phyloP scores from a whole-genome alignment of 306 rosid species.

The Sicyos baderoa region DNA sequence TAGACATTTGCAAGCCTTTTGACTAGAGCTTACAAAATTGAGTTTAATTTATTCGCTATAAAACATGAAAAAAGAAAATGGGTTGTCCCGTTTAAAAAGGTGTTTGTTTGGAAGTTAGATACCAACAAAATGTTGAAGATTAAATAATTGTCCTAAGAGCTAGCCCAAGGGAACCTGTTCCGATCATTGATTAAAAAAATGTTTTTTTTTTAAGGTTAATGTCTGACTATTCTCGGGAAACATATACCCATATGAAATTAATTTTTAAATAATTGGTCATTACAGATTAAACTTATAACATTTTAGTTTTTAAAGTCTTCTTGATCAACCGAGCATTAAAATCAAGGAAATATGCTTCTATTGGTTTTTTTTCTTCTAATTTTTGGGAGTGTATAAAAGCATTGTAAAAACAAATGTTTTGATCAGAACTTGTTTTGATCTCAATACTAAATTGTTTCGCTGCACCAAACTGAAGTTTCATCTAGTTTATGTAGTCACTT shows the following conservation, averaged over 20 bases:
- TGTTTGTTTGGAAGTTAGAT: neutral
- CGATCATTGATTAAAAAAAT: too few species aligned
- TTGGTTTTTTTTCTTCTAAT: neutral
- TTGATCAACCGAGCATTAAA: neutral
- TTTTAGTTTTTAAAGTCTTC: too few species aligned
- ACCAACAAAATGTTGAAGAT: neutral
- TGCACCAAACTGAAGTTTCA: neutral
- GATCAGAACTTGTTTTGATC: neutral
- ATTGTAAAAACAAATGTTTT: neutral
- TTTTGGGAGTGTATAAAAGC: neutral
- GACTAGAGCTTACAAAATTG: slow-evolving; percentile 1
- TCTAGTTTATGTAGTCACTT: neutral
- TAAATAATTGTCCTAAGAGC: too few species aligned
- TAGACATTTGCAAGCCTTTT: slow-evolving; percentile 9
- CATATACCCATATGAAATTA: too few species aligned
- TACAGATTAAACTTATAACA: too few species aligned
- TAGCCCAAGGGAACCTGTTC: too few species aligned
- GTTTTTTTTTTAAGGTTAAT: too few species aligned
- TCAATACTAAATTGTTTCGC: neutral
- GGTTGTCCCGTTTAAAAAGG: neutral
- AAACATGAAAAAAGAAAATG: neutral
- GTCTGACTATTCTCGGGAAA: too few species aligned
- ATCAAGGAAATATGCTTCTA: neutral
- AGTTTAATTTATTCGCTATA: neutral
- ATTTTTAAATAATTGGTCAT: too few species aligned